Evolutionary conservation across 768 basidiomycete species (phyloP).

Genomic region (Rhodosporidiobolus sp.): DNA sequence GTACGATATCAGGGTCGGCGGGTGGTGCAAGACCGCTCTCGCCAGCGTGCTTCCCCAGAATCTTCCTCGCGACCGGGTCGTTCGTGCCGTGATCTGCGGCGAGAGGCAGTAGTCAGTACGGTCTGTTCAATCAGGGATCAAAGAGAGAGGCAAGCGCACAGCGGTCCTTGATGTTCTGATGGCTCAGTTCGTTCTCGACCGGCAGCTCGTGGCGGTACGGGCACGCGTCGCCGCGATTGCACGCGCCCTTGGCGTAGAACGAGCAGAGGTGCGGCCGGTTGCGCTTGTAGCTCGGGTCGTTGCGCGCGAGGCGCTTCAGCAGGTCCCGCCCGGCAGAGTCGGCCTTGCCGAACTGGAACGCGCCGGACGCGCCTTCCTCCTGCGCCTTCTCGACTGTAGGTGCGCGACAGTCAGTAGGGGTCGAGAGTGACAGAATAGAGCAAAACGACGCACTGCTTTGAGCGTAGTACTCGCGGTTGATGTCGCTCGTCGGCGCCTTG

Average conservation of each 20-base stretch:
- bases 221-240: constrained; percentile 84
- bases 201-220: constrained; percentile 93
- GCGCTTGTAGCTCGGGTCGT: constrained; percentile 92
- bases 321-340: constrained; percentile 77
- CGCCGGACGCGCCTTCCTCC: constrained; percentile 38
- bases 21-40: constrained; percentile 80
- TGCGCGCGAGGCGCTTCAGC: constrained; percentile 80
- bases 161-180: constrained; percentile 91
- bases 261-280: constrained; percentile 91
- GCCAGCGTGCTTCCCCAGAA: constrained; percentile 74
- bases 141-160: constrained; percentile 51
- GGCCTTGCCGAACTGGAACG: constrained; percentile 44
- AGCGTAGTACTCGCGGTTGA: constrained; percentile 92
- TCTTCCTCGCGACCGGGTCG: constrained; percentile 92
- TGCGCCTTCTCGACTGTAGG: constrained; percentile 28
- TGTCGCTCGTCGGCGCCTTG: constrained; percentile 88
- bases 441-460: constrained; percentile 75
- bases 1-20: constrained; percentile 77
- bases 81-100: constrained; percentile 65
- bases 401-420: background rate
- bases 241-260: constrained; percentile 93
- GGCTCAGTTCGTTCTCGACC: constrained; percentile 61
- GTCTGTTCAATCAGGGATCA: too few species aligned
- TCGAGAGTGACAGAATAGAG: background rate
- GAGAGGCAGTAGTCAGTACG: background rate